Evolutionary conservation across 2,329 filamentous ascomycete species (phyloP), one percentile per base, ranked within the genome.

Genomic region (Cercospora sp.): DNA sequence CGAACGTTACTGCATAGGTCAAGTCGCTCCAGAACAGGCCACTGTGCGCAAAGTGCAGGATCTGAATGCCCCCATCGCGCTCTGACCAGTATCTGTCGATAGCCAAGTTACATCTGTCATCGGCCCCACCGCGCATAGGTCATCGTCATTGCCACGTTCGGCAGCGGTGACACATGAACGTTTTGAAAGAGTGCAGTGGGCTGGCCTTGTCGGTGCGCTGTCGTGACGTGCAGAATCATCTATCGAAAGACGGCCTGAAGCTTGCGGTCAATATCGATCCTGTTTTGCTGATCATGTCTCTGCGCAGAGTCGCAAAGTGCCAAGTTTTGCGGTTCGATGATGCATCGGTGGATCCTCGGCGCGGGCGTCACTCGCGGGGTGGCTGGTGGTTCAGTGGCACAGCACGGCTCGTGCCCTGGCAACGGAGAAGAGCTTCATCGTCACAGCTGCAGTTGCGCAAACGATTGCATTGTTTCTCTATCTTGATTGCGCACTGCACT

Each of bases 271-370:
- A 55, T 30, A 55, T 55, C 48, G 48, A 55, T 55, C 48, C 48
- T 55, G 48, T 55, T 28, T 51, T 28, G 48, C 48, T 55, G 48
- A 55, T 55, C 48, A 28, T 55, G 48, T 55, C 48, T 28, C 3
- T 55, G 20, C 45, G 45, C n/a, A 48, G 18, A 28, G 20, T 53
- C 45, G 45, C n/a, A 48, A 18, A 26, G 8, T 53, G 48, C 48
- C 48, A 53, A 53, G 48, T 53, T 48, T 53, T 28, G 48, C 48
- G 48, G 48, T 23, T 53, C 48, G 48, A 53, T 53, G 48, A 53
- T 53, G 48, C 48, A 53, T 53, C 18, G 48, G 48, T 26, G 20
- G 20, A 53, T 53, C 20, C 10, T 4, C 48, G 48, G 45, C 45
- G 45, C 45, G 42, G 42, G 9, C 42, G 42, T 20, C 8, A 48